Evolutionary conservation across 108 stramenopile genomes (phyloP).

Genomic region (Thalassiosira profunda): DNA sequence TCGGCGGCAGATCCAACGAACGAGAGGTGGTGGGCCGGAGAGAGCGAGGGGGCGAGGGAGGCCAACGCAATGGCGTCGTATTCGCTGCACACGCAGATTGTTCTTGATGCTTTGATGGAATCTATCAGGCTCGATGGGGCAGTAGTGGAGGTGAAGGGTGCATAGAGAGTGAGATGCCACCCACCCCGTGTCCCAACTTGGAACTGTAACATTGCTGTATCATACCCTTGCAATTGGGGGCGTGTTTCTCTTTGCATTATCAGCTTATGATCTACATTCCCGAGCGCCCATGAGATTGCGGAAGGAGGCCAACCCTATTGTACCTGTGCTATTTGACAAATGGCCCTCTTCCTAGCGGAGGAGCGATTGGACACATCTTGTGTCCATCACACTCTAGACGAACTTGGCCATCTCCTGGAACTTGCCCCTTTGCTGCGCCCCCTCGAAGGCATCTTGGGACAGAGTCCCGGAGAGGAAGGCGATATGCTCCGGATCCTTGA

Average conservation of each 20-base stretch:
- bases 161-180: too few relatives aligned
- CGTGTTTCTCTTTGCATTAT: too few relatives aligned
- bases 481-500: slow-evolving; percentile 31
- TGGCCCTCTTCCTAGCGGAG: not conserved
- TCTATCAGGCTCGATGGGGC: too few relatives aligned
- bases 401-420: slow-evolving; percentile 44
- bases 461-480: slow-evolving; percentile 5
- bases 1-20: not conserved
- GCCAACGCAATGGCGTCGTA: slow-evolving; percentile 28
- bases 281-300: too few relatives aligned
- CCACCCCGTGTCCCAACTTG: too few relatives aligned
- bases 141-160: too few relatives aligned
- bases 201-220: too few relatives aligned
- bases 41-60: slow-evolving; percentile 15
- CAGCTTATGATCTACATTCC: too few relatives aligned
- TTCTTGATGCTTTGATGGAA: slow-evolving; percentile 54
- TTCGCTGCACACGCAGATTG: slow-evolving; percentile 40
- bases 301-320: too few relatives aligned
- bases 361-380: not conserved
- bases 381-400: slow-evolving; percentile 1
- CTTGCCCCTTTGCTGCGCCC: slow-evolving; percentile 11
- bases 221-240: too few relatives aligned
- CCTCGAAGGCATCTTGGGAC: slow-evolving; percentile 4
- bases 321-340: too few relatives aligned
- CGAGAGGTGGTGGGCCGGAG: slow-evolving; percentile 10